phyloP scores from a whole-genome alignment of 495 filamentous ascomycete genomes.

The Parathielavia appendiculata region DNA sequence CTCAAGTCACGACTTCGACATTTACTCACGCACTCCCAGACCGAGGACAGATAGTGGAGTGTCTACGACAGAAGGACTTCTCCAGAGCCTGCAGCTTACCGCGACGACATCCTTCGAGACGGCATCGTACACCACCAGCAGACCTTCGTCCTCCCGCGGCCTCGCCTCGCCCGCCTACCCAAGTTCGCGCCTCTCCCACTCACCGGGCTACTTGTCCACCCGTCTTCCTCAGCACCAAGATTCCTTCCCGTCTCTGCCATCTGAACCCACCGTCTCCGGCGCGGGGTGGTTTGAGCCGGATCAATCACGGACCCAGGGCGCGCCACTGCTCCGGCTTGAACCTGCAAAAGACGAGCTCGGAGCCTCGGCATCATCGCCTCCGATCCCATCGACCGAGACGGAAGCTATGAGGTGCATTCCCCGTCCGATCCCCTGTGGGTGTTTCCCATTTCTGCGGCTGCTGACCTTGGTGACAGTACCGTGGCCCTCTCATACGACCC shows the following conservation, averaged over 20 bases:
- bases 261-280: conserved; percentile 26
- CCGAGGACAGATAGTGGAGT: conserved; percentile 36
- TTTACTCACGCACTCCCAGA: conserved; percentile 45
- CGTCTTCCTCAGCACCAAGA: conserved; percentile 27
- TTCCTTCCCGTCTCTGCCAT: conserved; percentile 27
- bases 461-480: conserved; percentile 33
- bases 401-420: conserved; percentile 41
- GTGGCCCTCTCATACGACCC: conserved; percentile 44
- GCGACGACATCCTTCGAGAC: conserved; percentile 29
- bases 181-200: conserved; percentile 27
- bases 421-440: neutral
- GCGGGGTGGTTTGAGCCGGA: conserved; percentile 33
- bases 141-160: conserved; percentile 28
- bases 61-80: conserved; percentile 35
- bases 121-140: conserved; percentile 28
- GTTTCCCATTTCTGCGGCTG: neutral
- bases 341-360: conserved; percentile 29
- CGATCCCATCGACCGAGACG: conserved; percentile 24
- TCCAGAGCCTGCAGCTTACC: conserved; percentile 33
- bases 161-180: conserved; percentile 28
- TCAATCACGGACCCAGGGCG: conserved; percentile 24
- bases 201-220: conserved; percentile 20
- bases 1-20: conserved; percentile 30
- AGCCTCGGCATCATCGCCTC: conserved; percentile 28
- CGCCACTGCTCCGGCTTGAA: conserved; percentile 36